Percentiles rank a stretch among this genome's conserved stretches.
Evolutionary conservation across 805 yeast genomes (phyloP).

Genomic region (Jamesozyma lodderae): DNA sequence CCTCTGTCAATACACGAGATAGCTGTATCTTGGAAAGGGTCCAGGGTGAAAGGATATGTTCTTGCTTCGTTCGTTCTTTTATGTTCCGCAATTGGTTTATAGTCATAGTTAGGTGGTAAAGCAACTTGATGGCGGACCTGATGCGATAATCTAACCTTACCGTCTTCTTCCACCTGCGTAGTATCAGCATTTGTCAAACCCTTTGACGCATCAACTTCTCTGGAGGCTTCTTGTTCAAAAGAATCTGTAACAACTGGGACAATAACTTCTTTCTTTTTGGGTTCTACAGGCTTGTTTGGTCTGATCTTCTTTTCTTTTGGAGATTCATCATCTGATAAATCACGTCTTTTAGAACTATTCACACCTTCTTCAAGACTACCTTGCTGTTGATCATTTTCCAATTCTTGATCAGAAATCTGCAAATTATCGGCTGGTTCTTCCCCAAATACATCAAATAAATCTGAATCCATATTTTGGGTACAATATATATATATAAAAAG

Average conservation of each 20-base stretch:
- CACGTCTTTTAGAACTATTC: slow-evolving; percentile 13
- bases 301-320: slow-evolving; percentile 5
- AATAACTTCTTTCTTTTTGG: slow-evolving; percentile 38
- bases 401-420: slow-evolving; percentile 12
- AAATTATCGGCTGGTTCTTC: slow-evolving; percentile 20
- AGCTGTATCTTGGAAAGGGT: slow-evolving; percentile 96
- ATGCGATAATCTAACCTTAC: slow-evolving; percentile 66
- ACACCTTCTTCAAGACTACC: slow-evolving; percentile 1
- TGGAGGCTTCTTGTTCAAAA: slow-evolving; percentile 78
- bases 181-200: slow-evolving; percentile 47
- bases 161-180: slow-evolving; percentile 34
- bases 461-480: slow-evolving; percentile 10
- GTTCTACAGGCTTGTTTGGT: slow-evolving; percentile 23
- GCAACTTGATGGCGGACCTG: slow-evolving; percentile 98
- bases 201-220: slow-evolving; percentile 77
- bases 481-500: no score
- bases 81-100: slow-evolving; percentile 82
- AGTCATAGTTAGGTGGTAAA: slow-evolving; percentile 83
- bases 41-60: slow-evolving; percentile 83
- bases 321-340: slow-evolving; percentile 12
- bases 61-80: slow-evolving; percentile 72
- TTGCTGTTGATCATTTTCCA: slow-evolving; percentile 6
- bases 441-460: slow-evolving; percentile 29
- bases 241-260: slow-evolving; percentile 78
- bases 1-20: slow-evolving; percentile 91